A percentile compares a stretch with the other conserved stretches of the same genome.
Conservation (phyloP, 2,329 filamentous ascomycete genomes). For the Paraphoma chrysanthemicola region DNA sequence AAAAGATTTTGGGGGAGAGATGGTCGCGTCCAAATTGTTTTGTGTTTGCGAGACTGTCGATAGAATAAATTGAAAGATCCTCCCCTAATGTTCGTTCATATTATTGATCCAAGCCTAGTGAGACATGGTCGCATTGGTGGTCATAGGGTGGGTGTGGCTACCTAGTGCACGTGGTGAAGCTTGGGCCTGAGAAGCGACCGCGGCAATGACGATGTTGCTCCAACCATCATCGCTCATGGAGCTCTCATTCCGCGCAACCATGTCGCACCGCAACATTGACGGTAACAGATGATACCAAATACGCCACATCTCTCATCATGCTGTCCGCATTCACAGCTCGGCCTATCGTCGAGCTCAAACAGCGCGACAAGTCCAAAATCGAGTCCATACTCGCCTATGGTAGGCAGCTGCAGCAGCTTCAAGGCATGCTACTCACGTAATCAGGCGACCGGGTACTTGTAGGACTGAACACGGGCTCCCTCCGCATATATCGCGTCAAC, state of each 20-base stretch:
- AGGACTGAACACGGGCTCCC: constrained; percentile 84
- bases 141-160: neutral
- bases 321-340: constrained; percentile 97
- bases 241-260: constrained; percentile 21
- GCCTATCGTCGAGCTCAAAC: constrained; percentile 95
- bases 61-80: constrained; percentile 30
- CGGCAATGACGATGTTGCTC: constrained; percentile 29
- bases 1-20: constrained; percentile 25
- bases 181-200: constrained; percentile 18
- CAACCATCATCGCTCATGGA: constrained; percentile 20
- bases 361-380: constrained; percentile 95
- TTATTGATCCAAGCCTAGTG: neutral
- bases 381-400: constrained; percentile 93
- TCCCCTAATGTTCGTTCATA: constrained; percentile 15
- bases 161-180: constrained; percentile 18
- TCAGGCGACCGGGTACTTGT: constrained; percentile 88
- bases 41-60: constrained; percentile 30
- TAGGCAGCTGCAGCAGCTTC: constrained; percentile 47
- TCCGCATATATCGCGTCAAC: constrained; percentile 92
- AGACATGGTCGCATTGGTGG: too few species aligned
- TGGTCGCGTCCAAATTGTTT: constrained; percentile 18
- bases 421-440: constrained; percentile 21
- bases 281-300: constrained; percentile 17
- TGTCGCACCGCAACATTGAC: constrained; percentile 23
- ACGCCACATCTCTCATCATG: constrained; percentile 61